These are phyloP conservation scores for Penicillium sp. DNA, from an alignment of 2,329 filamentous ascomycete species.

Conservation along the genomic window DNA sequence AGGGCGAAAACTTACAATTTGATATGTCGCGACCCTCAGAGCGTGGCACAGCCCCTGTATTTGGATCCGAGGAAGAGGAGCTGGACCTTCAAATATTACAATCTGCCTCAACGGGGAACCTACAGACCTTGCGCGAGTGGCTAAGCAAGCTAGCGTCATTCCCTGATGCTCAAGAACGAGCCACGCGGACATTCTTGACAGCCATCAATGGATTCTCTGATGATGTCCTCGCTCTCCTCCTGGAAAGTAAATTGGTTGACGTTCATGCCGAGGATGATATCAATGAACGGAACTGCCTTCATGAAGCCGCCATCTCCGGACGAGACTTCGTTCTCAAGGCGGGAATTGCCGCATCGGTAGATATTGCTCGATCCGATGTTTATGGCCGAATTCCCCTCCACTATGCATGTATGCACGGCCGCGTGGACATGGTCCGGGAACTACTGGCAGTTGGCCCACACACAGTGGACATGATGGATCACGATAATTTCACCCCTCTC, in stretches of 20 bases:
- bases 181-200: constrained; percentile 86
- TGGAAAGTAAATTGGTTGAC: constrained; percentile 80
- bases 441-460: constrained; percentile 67
- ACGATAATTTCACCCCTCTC: constrained; percentile 95
- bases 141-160: constrained; percentile 67
- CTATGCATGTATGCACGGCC: constrained; percentile 93
- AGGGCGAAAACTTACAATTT: constrained; percentile 89
- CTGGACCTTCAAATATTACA: constrained; percentile 85
- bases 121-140: constrained; percentile 75
- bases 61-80: constrained; percentile 81
- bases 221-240: constrained; percentile 70
- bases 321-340: constrained; percentile 74
- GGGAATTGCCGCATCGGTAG: constrained; percentile 72
- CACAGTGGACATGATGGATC: constrained; percentile 85
- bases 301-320: constrained; percentile 94
- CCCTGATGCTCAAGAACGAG: constrained; percentile 66
- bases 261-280: constrained; percentile 96
- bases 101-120: constrained; percentile 75
- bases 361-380: constrained; percentile 79
- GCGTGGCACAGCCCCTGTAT: constrained; percentile 34
- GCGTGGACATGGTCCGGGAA: constrained; percentile 75
- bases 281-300: constrained; percentile 93
- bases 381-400: constrained; percentile 92
- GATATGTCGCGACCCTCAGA: constrained; percentile 53
- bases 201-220: constrained; percentile 83